A percentile compares a stretch with the other conserved stretches of the same genome.
phyloP scores from a whole-genome alignment of 1,284 basidiomycete genomes.

The Boletellus dicymbophilus region DNA sequence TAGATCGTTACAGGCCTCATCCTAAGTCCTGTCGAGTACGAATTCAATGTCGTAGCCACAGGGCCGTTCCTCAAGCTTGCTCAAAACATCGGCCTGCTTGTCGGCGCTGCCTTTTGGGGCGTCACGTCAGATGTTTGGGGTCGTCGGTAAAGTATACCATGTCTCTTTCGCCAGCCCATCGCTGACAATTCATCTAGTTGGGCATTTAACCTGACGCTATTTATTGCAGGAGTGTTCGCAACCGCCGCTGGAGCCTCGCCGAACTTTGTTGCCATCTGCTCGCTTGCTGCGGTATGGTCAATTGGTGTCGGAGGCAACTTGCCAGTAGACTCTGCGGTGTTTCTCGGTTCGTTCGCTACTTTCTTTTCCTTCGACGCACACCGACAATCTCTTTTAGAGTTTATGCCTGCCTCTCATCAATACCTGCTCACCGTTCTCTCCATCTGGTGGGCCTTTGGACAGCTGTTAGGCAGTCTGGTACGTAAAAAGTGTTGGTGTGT shows the following conservation, averaged over 20 bases:
- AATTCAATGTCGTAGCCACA: slow-evolving; percentile 55
- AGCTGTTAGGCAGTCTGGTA: slow-evolving; percentile 59
- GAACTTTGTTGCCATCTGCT: slow-evolving; percentile 51
- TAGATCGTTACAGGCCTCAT: slow-evolving; percentile 60
- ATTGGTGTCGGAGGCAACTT: slow-evolving; percentile 73
- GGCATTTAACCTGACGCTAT: slow-evolving; percentile 75
- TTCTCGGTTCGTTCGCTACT: slow-evolving; percentile 55
- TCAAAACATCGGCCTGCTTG: slow-evolving; percentile 61
- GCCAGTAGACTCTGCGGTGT: slow-evolving; percentile 79
- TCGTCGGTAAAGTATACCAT: slow-evolving; percentile 38
- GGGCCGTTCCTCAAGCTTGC: slow-evolving; percentile 57
- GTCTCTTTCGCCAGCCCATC: neutral
- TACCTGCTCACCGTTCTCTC: slow-evolving; percentile 65
- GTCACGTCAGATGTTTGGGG: slow-evolving; percentile 64
- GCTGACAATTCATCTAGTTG: slow-evolving; percentile 40
- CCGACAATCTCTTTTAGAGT: slow-evolving; percentile 39
- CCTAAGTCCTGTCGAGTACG: slow-evolving; percentile 52
- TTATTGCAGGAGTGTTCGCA: slow-evolving; percentile 72
- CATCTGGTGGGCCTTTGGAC: slow-evolving; percentile 67
- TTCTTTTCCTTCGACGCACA: neutral
- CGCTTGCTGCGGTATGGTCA: slow-evolving; percentile 57
- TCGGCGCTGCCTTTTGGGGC: slow-evolving; percentile 67
- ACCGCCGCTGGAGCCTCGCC: slow-evolving; percentile 60
- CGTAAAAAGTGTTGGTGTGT: slow-evolving; percentile 20
- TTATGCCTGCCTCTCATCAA: slow-evolving; percentile 61